phyloP scores from a whole-genome alignment of 164 flowering plant species.

The Dillenia turbinata region DNA sequence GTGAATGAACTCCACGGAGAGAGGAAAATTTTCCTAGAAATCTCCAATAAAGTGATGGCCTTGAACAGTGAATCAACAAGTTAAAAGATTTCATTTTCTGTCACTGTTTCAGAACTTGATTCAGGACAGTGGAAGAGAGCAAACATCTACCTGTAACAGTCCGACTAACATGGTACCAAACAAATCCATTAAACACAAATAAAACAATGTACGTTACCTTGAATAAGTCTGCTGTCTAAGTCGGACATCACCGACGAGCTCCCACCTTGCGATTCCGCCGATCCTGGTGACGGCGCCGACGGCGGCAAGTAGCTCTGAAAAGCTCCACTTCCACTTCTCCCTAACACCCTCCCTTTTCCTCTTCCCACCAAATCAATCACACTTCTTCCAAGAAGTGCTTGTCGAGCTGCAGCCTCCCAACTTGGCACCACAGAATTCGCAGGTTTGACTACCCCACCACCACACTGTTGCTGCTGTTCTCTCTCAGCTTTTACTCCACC shows the following conservation, averaged over 20 bases:
- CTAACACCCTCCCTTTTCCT: constrained; percentile 16
- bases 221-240: constrained; percentile 25
- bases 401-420: constrained; percentile 26
- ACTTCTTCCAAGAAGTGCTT: not conserved
- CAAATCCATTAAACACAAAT: not conserved
- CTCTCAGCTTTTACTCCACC: constrained; percentile 30
- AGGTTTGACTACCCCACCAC: constrained; percentile 6
- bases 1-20: too few species aligned
- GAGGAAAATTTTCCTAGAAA: too few species aligned
- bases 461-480: constrained; percentile 9
- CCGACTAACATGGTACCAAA: not conserved
- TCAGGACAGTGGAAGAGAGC: not conserved
- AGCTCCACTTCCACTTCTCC: not conserved
- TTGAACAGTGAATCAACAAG: too few species aligned
- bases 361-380: constrained; percentile 8
- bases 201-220: constrained; percentile 29
- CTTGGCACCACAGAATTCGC: constrained; percentile 15
- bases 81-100: not conserved
- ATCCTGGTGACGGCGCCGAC: constrained; percentile 27
- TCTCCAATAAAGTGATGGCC: too few species aligned
- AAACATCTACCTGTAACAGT: not conserved
- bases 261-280: constrained; percentile 48
- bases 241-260: constrained; percentile 54
- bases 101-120: not conserved
- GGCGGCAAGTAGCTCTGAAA: constrained; percentile 11